A percentile compares a stretch with the other conserved stretches of the same genome.
phyloP scores from a whole-genome alignment of 1,284 basidiomycete species.

The Amylostereum areolatum region DNA sequence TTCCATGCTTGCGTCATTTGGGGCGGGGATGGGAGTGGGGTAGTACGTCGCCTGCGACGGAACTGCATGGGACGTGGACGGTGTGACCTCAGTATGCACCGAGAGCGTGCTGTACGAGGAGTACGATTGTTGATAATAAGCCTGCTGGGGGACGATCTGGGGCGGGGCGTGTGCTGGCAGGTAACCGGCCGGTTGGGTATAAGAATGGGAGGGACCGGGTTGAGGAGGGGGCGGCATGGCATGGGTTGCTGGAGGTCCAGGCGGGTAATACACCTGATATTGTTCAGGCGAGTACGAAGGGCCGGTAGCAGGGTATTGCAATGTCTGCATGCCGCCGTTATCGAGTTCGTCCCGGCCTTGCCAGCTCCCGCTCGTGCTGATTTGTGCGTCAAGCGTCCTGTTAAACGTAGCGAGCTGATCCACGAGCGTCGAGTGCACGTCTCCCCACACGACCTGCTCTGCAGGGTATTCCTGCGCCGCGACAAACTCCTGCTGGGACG shows the following conservation, averaged over 20 bases:
- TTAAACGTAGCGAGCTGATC: constrained; percentile 56
- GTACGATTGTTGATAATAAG: constrained; percentile 3
- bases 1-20: constrained; percentile 11
- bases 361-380: constrained; percentile 20
- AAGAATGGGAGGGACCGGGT: background rate
- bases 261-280: background rate
- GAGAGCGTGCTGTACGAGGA: constrained; percentile 3
- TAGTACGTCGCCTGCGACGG: too few species aligned
- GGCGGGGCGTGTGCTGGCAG: background rate
- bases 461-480: background rate
- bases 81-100: background rate
- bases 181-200: background rate
- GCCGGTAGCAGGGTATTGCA: background rate
- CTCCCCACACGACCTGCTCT: constrained; percentile 16
- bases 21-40: constrained; percentile 2
- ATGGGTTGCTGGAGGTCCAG: too few species aligned
- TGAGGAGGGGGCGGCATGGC: background rate
- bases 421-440: constrained; percentile 53
- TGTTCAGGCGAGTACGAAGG: background rate
- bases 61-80: background rate
- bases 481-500: background rate
- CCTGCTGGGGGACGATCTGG: background rate
- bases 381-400: constrained; percentile 48
- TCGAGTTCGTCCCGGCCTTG: constrained; percentile 7
- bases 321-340: background rate